Base-by-base conservation (phyloP, 1,139 yeast genomes). In the Suhomyces ambrosiae region DNA sequence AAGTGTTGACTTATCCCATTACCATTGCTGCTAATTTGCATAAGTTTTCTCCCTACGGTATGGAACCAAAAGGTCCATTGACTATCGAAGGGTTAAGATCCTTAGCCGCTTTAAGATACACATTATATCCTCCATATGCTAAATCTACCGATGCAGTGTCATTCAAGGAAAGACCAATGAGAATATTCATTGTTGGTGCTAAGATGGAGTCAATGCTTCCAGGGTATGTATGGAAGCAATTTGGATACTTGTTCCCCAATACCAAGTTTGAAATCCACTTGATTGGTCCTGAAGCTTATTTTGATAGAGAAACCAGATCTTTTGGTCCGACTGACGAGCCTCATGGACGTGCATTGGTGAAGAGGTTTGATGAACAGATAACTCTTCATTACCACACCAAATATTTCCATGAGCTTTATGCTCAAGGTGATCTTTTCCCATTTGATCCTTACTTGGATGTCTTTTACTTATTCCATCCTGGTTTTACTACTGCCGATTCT, bases 381-480 rank as follows among this genome's bases (percentile, higher is more conserved):
- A 73, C 86, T 21, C 73, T 90, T 48, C 79, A 84, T 44, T 85
- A 86, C 63, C 96, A 90, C 61, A 86, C 97, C 2, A 85, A 86
- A 54, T 90, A 84, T 61, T 92, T 92, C 79, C 89, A 89, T 57
- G 92, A 86, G 35, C 73, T 86, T 42, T 95, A 92, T 62, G 88
- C 88, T 51, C 83, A 86, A 41, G 95, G 92, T 52, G 97, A 90
- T 63, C 84, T 92, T 59, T 88, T 89, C 82, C 98, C 98, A 11
- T 92, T 90, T 60, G 98, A 92, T 61, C 98, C 99, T 27, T 92
- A 90, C 62, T 76, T 87, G 60, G 98, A 92, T 60, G 79, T 81
- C 19, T 92, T 92, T 66, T 89, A 88, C 74, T 70, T 87, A 37
- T 92, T 90, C 84, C 97, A 92, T 61, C 97, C 98, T 2, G 96